Evolutionary conservation across 1,284 basidiomycete species (phyloP).

Genomic region (Cystobasidium sp.): DNA sequence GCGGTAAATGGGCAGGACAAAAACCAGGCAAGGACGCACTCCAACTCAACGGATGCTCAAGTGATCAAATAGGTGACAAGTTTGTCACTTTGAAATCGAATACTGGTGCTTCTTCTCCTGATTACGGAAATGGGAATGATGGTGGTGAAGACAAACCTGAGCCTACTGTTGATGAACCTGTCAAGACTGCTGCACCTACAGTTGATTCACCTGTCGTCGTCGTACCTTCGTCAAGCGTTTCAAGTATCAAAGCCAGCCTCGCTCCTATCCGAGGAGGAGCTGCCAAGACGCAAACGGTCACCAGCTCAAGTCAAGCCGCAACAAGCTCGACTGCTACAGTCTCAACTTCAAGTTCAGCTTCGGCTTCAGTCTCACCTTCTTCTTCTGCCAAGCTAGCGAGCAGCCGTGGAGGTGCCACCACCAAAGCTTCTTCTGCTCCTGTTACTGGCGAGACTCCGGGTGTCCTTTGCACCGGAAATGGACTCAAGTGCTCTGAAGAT

Average conservation of each 20-base stretch:
- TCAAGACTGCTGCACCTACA: conserved; percentile 1
- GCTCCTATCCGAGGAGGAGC: too few species aligned
- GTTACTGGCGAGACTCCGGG: not conserved
- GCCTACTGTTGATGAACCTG: not conserved
- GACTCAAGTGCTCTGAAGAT: conserved; percentile 32
- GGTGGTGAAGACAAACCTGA: not conserved
- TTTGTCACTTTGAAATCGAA: conserved; percentile 29
- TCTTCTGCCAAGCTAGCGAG: not conserved
- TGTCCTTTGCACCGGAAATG: not conserved
- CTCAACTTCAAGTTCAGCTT: too few species aligned
- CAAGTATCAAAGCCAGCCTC: too few species aligned
- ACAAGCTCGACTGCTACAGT: too few species aligned
- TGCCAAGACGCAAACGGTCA: too few species aligned
- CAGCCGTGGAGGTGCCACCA: not conserved
- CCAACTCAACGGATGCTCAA: conserved; percentile 1
- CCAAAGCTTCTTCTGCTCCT: conserved; percentile 1
- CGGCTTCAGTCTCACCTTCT: too few species aligned
- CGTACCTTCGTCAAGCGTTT: too few species aligned
- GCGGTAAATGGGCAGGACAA: conserved; percentile 30
- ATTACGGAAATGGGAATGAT: not conserved
- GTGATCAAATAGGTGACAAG: not conserved
- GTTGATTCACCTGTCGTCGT: too few species aligned
- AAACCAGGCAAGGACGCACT: conserved; percentile 19
- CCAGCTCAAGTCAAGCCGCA: too few species aligned
- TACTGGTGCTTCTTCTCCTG: conserved; percentile 21